phyloP scores from a whole-genome alignment of 2,329 filamentous ascomycete species.

The Aspergillus vadensis region DNA sequence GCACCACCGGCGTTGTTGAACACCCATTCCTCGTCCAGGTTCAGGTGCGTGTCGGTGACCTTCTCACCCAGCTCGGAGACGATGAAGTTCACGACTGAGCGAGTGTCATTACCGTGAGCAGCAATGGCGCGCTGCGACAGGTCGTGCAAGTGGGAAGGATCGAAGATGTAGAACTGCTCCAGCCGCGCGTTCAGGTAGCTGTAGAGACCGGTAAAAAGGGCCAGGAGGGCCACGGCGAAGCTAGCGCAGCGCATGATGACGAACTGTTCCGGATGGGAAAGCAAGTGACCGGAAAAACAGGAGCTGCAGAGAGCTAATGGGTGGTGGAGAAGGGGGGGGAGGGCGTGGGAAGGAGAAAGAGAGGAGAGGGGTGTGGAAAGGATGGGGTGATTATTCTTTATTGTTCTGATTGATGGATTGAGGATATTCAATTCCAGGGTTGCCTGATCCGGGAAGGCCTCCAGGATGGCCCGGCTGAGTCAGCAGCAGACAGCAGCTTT shows the following conservation, averaged over 20 bases:
- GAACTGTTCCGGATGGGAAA: not conserved
- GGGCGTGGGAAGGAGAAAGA: not conserved
- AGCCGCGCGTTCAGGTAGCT: conserved; percentile 41
- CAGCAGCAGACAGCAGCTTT: not conserved
- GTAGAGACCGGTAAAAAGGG: conserved; percentile 40
- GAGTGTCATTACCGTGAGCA: conserved; percentile 74
- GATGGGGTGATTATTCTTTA: not conserved
- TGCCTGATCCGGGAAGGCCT: not conserved
- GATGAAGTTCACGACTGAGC: conserved; percentile 68
- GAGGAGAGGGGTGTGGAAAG: not conserved
- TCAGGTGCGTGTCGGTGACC: conserved; percentile 56
- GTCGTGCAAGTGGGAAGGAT: conserved; percentile 67
- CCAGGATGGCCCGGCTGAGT: not conserved
- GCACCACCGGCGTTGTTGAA: conserved; percentile 91
- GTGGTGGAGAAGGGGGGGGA: not conserved
- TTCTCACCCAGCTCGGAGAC: conserved; percentile 65
- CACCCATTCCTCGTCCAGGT: conserved; percentile 77
- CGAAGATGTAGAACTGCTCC: conserved; percentile 71
- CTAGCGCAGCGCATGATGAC: conserved; percentile 32
- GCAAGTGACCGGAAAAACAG: conserved; percentile 6
- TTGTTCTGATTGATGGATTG: conserved; percentile 5
- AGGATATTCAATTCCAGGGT: not conserved
- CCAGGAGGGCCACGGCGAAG: conserved; percentile 38
- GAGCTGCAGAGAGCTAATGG: not conserved
- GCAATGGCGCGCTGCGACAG: conserved; percentile 67